These are phyloP conservation scores for Periconia digitata DNA, from an alignment of 2,329 filamentous ascomycete genomes.

Conservation along the genomic window DNA sequence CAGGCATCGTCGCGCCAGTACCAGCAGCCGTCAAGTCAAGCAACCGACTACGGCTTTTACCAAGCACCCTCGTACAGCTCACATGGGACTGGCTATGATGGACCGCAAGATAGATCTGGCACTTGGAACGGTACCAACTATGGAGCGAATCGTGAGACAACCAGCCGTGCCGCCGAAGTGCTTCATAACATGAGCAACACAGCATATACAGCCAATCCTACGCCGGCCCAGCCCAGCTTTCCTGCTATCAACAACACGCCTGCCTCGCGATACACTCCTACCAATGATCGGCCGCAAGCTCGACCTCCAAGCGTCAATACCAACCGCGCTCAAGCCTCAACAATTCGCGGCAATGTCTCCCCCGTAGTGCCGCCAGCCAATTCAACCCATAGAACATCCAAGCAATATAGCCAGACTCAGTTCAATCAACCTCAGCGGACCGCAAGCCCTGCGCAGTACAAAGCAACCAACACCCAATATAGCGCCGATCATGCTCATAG, in stretches of 20 bases:
- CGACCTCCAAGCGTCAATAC: slow-evolving; percentile 32
- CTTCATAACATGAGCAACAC: slow-evolving; percentile 38
- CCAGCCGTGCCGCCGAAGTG: slow-evolving; percentile 35
- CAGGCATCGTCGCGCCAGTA: slow-evolving; percentile 26
- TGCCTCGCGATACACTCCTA: slow-evolving; percentile 21
- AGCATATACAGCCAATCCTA: slow-evolving; percentile 20
- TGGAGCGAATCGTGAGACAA: slow-evolving; percentile 26
- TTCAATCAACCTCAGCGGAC: slow-evolving; percentile 25
- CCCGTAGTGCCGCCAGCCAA: slow-evolving; percentile 26
- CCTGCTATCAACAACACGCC: slow-evolving; percentile 22
- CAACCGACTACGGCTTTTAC: slow-evolving; percentile 32
- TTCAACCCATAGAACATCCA: slow-evolving; percentile 26
- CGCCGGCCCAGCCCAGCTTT: slow-evolving; percentile 22
- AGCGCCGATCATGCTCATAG: slow-evolving; percentile 21
- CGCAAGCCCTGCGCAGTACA: slow-evolving; percentile 27
- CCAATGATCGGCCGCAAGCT: slow-evolving; percentile 13
- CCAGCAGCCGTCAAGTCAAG: slow-evolving; percentile 25
- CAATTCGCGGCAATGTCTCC: slow-evolving; percentile 22
- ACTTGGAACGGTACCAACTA: slow-evolving; percentile 22
- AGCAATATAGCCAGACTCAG: slow-evolving; percentile 19
- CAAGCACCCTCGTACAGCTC: slow-evolving; percentile 21
- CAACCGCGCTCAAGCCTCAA: slow-evolving; percentile 17
- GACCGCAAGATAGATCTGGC: slow-evolving; percentile 13
- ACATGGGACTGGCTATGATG: slow-evolving; percentile 22
- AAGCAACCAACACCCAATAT: slow-evolving; percentile 15